Evolutionary conservation across 305 asterid genomes (phyloP), one percentile per base, ranked within the genome.

Genomic region (Solanum hybrid): DNA sequence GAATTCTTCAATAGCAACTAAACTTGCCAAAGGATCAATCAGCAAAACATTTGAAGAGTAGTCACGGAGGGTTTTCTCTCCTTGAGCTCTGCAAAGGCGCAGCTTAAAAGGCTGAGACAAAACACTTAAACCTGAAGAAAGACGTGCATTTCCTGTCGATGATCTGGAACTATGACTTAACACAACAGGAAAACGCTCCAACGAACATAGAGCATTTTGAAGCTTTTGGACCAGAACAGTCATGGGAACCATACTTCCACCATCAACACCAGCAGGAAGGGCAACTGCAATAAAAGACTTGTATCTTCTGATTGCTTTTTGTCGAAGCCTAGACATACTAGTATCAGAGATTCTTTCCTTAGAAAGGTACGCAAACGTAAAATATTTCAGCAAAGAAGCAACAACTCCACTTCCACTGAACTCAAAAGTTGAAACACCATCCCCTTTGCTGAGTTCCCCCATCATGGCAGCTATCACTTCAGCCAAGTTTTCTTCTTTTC

Each of bases 381-480:
- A 95, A 92, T 97, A 98, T 91, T 95, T 95, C 87, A 98, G 98
- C 91, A 98, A 92, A 88, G 99, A 94, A 65, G 93, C 93, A 87
- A 98, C 97, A 87, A 93, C 99, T 38, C 99, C 99, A 91, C 99
- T 97, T 89, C 99, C 99, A 89, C 95, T 95, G 84, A 98, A 98
- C 94, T 98, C 99, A 91, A 97, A 98, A 78, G 99, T 97, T 57
- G 99, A 98, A 57, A 98, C 99, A 45, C 99, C 98, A 10, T 97
- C 98, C 86, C 94, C 99, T 92, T 94, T 94, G 94, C 96, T 92
- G 80, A 98, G 98, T 94, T 98, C 99, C 90, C 89, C 91, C 92
- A 98, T 91, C 94, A 98, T 94, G 93, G 96, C 99, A 90, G 92
- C 89, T 84, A 97, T 92, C 88, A 96, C 96, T 88, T 92, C 97